Base-by-base conservation (phyloP, 2,329 filamentous ascomycete genomes). In the Xylariaceae sp. region DNA sequence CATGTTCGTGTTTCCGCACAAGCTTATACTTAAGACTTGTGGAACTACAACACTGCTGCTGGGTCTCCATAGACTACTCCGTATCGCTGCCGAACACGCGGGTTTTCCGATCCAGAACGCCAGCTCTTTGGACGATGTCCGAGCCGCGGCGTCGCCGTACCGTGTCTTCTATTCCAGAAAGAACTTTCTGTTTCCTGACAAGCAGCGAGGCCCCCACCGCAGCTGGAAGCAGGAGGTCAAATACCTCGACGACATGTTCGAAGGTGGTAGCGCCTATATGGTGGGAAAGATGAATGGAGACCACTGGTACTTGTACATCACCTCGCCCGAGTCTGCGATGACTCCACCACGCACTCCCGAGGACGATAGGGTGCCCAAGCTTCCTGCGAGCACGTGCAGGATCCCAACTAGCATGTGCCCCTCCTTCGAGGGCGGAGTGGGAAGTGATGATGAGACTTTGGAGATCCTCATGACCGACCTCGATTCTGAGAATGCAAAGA, bases 1-100 rank as follows among this genome's bases (percentile, higher is more conserved):
- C 83, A 94, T 98, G 89, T 98, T 98, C 58, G 87, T 98, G 50
- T 98, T 94, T 62, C 88, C 89, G n/a, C 92, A 98, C 75, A 98
- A 98, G 72, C 75, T 98, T 44, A 94, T 98, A 40, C 70, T 98
- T 47, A 98, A 98, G 76, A 98, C 92, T 6, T 98, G 92, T 54
- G 92, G 92, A 40, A 98, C 92, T 16, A 98, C 92, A 11, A 98
- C 92, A 3, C 68, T 98, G 33, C 75, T 98, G 5, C 81, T 84
- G 30, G 92, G 92, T 14, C 73, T 98, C 29, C 86, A 87, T 47
- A 86, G 87, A 47, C 82, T 98, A 59, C 72, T 98, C 34, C 87
- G 93, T 58, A 94, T 96, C 53, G 92, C 92, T 19, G 85, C 88
- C 30, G 64, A 80, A 31, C 73, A 90, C 46, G 90, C 86, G 31